Evolutionary conservation across 345 rosid species (phyloP).

Genomic region (Lenwebbia sp.): DNA sequence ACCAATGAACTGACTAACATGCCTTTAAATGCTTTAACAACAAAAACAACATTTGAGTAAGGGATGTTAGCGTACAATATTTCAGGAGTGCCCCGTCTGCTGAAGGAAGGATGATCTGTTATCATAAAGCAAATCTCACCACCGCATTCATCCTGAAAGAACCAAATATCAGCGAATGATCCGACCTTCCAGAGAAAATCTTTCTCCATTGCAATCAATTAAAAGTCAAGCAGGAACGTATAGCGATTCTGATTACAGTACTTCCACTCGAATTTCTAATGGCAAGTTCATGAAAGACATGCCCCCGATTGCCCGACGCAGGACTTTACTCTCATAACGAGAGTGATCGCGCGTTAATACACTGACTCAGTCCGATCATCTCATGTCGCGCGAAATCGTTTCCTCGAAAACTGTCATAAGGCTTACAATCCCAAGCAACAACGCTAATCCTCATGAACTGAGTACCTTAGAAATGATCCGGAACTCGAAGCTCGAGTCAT

Average conservation of each 20-base stretch:
- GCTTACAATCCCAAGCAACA: background rate
- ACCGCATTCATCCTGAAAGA: conserved; percentile 35
- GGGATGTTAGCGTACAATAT: conserved; percentile 21
- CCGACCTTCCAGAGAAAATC: background rate
- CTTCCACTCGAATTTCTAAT: background rate
- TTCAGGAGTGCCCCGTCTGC: conserved; percentile 20
- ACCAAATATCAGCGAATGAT: background rate
- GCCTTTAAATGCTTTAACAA: background rate
- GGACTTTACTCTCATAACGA: background rate
- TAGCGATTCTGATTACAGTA: background rate
- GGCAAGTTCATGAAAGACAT: background rate
- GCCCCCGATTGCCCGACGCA: background rate
- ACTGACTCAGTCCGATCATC: background rate
- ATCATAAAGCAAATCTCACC: conserved; percentile 40
- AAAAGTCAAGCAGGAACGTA: background rate
- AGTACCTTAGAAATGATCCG: conserved; percentile 40
- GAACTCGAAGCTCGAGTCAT: conserved; percentile 37
- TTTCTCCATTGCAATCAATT: background rate
- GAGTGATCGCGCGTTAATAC: background rate
- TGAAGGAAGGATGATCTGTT: conserved; percentile 19
- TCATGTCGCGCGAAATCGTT: background rate
- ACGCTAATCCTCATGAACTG: background rate
- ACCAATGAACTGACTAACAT: background rate
- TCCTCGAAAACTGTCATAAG: background rate
- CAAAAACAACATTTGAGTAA: background rate